These are phyloP conservation scores for Phaeomoniella chlamydospora DNA, from an alignment of 2,329 filamentous ascomycete genomes.

Conservation along the genomic window DNA sequence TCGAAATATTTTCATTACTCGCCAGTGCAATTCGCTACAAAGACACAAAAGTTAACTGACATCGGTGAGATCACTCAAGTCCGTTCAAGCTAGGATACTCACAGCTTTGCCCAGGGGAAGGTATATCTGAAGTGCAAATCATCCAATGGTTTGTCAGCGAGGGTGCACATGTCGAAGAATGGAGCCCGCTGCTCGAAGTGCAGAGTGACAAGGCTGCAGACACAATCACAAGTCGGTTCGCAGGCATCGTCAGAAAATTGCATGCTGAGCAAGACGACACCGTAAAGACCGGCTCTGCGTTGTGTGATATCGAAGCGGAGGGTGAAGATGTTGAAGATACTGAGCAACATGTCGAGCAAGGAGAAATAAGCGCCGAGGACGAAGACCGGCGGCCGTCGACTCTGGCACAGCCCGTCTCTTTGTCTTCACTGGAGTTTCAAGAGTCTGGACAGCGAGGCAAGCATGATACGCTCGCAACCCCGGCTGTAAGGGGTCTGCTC, in stretches of 20 bases:
- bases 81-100: not conserved
- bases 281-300: slow-evolving; percentile 60
- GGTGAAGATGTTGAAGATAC: slow-evolving; percentile 8
- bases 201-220: slow-evolving; percentile 88
- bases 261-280: slow-evolving; percentile 94
- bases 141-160: slow-evolving; percentile 99
- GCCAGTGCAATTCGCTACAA: not conserved
- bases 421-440: slow-evolving; percentile 2
- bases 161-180: slow-evolving; percentile 89
- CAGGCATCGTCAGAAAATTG: slow-evolving; percentile 89
- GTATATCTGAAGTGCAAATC: slow-evolving; percentile 95
- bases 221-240: slow-evolving; percentile 90
- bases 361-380: slow-evolving; percentile 4
- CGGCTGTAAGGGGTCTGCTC: slow-evolving; percentile 76
- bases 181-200: slow-evolving; percentile 93
- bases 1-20: no score
- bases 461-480: slow-evolving; percentile 68
- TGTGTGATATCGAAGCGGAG: slow-evolving; percentile 13
- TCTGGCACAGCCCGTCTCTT: slow-evolving; percentile 1
- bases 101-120: slow-evolving; percentile 33
- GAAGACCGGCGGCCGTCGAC: slow-evolving; percentile 1
- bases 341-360: slow-evolving; percentile 8
- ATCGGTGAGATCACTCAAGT: not conserved
- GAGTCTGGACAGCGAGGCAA: slow-evolving; percentile 31
- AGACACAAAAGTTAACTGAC: slow-evolving; percentile 1